Evolutionary conservation across 495 filamentous ascomycete species (phyloP).

Genomic region (Talaromyces thailandensis): DNA sequence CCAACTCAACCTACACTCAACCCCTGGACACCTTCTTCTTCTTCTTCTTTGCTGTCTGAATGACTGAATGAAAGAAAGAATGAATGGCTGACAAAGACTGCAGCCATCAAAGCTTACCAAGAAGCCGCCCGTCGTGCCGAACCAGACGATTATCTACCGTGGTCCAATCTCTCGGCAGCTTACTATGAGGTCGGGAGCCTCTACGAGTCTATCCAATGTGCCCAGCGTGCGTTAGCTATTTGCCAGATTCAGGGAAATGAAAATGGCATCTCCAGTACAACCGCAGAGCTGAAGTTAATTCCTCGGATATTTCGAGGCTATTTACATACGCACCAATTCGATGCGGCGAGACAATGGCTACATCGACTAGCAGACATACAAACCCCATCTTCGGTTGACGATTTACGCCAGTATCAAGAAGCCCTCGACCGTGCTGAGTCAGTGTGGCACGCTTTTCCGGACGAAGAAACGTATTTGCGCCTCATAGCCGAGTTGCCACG

Average conservation of each 20-base stretch:
- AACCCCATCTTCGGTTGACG: neutral
- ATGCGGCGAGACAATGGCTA: conserved; percentile 1
- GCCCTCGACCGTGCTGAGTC: neutral
- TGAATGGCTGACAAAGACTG: neutral
- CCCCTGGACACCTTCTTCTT: neutral
- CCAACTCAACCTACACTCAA: neutral
- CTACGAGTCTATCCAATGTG: neutral
- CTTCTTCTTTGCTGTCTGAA: neutral
- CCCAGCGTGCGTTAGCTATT: neutral
- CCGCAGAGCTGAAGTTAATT: neutral
- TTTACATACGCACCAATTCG: conserved; percentile 3
- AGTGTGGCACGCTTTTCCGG: neutral
- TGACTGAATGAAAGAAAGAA: neutral
- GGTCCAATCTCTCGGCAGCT: conserved; percentile 6
- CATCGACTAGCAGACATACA: neutral
- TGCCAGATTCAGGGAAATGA: neutral
- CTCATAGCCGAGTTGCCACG: neutral
- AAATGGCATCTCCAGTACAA: neutral
- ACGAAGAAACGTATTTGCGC: neutral
- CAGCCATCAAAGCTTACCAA: conserved; percentile 6
- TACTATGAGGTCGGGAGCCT: conserved; percentile 4
- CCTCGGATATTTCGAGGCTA: neutral
- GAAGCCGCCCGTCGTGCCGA: conserved; percentile 1
- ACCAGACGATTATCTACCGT: conserved; percentile 3
- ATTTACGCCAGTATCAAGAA: neutral